These are phyloP conservation scores for Silene coronaria DNA, from an alignment of 179 eudicot genomes.

Conservation along the genomic window DNA sequence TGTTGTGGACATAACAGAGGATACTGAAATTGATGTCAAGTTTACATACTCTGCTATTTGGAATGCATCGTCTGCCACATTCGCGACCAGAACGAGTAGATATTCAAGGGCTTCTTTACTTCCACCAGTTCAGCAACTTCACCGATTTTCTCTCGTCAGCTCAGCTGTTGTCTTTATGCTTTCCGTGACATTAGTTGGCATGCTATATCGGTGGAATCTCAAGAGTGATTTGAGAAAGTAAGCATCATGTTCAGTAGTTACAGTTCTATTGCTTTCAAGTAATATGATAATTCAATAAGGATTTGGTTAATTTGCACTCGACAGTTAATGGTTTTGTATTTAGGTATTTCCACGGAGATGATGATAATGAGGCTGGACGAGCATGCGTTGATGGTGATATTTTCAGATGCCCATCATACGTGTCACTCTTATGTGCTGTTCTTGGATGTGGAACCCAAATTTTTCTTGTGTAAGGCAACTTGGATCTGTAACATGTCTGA, in stretches of 20 bases:
- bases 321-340: constrained; percentile 20
- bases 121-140: constrained; percentile 46
- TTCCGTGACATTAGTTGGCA: constrained; percentile 46
- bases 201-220: constrained; percentile 55
- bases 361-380: constrained; percentile 67
- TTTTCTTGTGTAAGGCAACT: constrained; percentile 51
- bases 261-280: constrained; percentile 12
- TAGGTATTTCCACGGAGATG: constrained; percentile 42
- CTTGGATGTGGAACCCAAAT: constrained; percentile 73
- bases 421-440: constrained; percentile 65
- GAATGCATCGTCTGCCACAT: constrained; percentile 48
- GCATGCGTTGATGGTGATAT: constrained; percentile 53
- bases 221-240: constrained; percentile 69
- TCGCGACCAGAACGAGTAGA: constrained; percentile 54
- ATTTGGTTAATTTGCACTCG: constrained; percentile 5
- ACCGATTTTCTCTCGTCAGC: constrained; percentile 65
- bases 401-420: constrained; percentile 50
- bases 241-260: constrained; percentile 15
- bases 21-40: constrained; percentile 38
- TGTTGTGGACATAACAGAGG: constrained; percentile 57
- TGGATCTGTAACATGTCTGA: neutral
- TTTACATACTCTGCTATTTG: constrained; percentile 64
- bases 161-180: constrained; percentile 53
- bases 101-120: constrained; percentile 48
- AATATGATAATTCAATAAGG: constrained; percentile 10